These are phyloP conservation scores for Neurospora hispaniola DNA, from an alignment of 495 filamentous ascomycete species.

Conservation along the genomic window DNA sequence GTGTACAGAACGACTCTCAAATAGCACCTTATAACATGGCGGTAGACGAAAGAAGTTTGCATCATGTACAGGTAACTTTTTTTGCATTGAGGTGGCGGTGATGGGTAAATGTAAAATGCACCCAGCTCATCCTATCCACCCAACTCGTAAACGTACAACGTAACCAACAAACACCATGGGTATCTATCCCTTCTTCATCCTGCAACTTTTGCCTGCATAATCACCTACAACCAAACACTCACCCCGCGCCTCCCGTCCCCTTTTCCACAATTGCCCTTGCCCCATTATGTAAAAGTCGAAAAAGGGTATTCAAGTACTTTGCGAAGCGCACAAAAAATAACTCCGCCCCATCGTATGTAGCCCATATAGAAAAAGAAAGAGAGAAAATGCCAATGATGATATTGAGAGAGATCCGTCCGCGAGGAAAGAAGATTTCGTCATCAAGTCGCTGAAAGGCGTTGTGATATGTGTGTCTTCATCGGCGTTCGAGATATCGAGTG, in stretches of 20 bases:
- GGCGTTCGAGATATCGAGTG: background rate
- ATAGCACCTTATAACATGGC: too few relatives aligned
- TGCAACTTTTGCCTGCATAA: background rate
- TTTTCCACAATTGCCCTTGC: background rate
- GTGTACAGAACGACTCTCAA: too few relatives aligned
- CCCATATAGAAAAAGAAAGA: background rate
- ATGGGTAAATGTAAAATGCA: background rate
- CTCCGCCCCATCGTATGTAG: background rate
- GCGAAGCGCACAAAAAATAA: background rate
- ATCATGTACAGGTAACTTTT: background rate
- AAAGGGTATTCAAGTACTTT: background rate
- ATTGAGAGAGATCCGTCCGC: background rate
- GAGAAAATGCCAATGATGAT: background rate
- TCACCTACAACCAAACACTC: background rate
- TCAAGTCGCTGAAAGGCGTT: background rate
- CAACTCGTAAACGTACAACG: background rate
- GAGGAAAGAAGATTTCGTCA: background rate
- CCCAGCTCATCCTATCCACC: background rate
- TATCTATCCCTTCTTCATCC: background rate
- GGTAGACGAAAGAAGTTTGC: background rate
- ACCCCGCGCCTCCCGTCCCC: too few relatives aligned
- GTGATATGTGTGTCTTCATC: background rate
- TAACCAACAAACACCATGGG: background rate
- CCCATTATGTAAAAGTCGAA: background rate
- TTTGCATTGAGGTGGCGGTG: background rate